Base-by-base conservation (phyloP, 371 early-diverging fungal species). In the Saksenaea oblongispora region DNA sequence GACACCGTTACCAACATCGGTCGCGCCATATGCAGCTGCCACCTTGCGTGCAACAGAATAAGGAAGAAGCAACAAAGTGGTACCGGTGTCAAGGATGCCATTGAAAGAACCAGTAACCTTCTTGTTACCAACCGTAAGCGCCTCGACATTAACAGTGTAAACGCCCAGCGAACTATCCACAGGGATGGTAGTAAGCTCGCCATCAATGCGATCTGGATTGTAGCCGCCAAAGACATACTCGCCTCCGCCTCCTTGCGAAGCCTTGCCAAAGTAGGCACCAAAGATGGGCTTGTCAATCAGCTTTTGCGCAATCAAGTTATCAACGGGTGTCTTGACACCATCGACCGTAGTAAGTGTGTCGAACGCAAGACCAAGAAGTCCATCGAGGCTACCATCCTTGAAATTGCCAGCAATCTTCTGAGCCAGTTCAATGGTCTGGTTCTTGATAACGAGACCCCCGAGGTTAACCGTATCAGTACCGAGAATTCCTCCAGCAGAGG, bases 61-160 rank as follows among this genome's bases (percentile, higher is more conserved):
- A 28, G 79, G 78, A 34, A 85, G 73, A 37, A 86, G 68, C 64
- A 87, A 65, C 17, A 83, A 59, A 1, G 81, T 84, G 28, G 84
- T 82, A 14, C 84, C 82, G 2, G 86, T 85, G 59, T 83, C 85
- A 51, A 84, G 63, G 58, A 84, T 83, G 7, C 76, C 83, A 1
- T 26, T 14, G 47, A 63, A 63, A 11, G 53, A 15, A 15, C 35
- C 27, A 31, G 18, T 28, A 31, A 59, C 24, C 13, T 17, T 34
- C 18, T 36, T 41, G 35, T 26, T 14, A 9, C 44, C 59, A 7
- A 41, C 34, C 9, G 14, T 42, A 5, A 55, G 22, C 1, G 31
- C 13, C 3, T 58, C 41, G 10, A 62, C 36, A n/a, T 24, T 47
- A 0, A 66, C 61, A 14, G 56, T 54, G 56, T 61, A 68, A 37